A percentile compares a stretch with the other conserved stretches of the same genome.
phyloP scores from a whole-genome alignment of 345 rosid species.

The Eucalyptus sp. region DNA sequence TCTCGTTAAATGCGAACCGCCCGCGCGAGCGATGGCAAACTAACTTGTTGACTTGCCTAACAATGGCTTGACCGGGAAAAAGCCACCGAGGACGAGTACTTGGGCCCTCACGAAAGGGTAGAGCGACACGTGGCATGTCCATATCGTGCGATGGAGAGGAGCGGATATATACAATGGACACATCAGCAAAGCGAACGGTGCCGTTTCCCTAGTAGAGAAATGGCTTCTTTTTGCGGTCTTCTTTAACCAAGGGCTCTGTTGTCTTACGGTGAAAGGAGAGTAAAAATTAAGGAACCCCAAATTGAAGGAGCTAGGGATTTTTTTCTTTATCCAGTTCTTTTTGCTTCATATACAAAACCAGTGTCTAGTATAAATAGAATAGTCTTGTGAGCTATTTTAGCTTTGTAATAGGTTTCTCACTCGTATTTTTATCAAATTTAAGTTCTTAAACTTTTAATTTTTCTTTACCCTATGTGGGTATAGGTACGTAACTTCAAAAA shows the following conservation, averaged over 20 bases:
- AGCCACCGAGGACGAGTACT: too few relatives aligned
- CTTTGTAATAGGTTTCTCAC: background rate
- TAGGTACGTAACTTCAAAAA: background rate
- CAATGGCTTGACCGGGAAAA: too few relatives aligned
- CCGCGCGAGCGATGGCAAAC: too few relatives aligned
- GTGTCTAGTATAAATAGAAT: background rate
- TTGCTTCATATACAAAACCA: background rate
- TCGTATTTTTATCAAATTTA: background rate
- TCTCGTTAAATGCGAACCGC: too few relatives aligned
- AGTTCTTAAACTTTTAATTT: background rate
- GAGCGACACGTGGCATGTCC: too few relatives aligned
- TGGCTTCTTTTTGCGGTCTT: background rate
- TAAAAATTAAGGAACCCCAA: background rate
- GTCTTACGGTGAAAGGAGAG: background rate
- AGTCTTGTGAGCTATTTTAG: background rate
- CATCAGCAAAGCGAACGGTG: background rate
- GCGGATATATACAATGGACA: too few relatives aligned
- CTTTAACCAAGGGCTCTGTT: background rate
- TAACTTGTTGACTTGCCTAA: too few relatives aligned
- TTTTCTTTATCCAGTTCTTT: background rate
- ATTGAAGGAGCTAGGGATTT: background rate
- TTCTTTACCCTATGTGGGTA: background rate
- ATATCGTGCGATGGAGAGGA: too few relatives aligned
- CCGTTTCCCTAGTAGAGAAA: background rate
- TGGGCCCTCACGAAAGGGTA: too few relatives aligned